Percentiles rank a stretch among this genome's conserved stretches.
phyloP scores from a whole-genome alignment of 441 rosid species.

The Kokia cookei region DNA sequence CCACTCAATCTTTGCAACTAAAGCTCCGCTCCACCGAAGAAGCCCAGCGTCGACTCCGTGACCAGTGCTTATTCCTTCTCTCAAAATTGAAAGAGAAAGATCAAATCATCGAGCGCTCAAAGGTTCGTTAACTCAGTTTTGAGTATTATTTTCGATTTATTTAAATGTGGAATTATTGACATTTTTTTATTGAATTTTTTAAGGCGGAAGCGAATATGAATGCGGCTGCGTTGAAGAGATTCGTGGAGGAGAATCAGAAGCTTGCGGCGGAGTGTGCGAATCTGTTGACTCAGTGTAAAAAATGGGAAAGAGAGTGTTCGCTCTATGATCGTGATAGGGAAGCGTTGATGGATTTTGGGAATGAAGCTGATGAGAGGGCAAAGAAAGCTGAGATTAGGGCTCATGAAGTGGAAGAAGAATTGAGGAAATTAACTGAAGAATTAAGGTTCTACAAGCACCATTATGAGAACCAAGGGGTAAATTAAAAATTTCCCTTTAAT shows the following conservation, averaged over 20 bases:
- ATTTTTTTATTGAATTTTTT: background rate
- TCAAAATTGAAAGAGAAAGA: conserved; percentile 55
- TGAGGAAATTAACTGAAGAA: conserved; percentile 33
- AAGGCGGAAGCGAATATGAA: conserved; percentile 76
- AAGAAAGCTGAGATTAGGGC: conserved; percentile 64
- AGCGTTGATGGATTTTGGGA: conserved; percentile 80
- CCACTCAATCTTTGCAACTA: conserved; percentile 40
- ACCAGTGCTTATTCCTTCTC: conserved; percentile 32
- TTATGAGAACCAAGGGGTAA: conserved; percentile 32
- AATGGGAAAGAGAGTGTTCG: conserved; percentile 69
- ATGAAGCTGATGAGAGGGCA: conserved; percentile 70
- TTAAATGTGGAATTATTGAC: background rate
- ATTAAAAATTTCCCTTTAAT: background rate
- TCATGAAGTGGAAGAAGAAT: conserved; percentile 49
- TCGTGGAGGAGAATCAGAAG: conserved; percentile 82
- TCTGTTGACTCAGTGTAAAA: conserved; percentile 63
- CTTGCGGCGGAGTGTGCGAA: conserved; percentile 60
- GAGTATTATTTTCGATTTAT: background rate
- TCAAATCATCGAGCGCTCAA: conserved; percentile 42
- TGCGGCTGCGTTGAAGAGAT: conserved; percentile 75
- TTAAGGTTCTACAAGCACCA: conserved; percentile 31
- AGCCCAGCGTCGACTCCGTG: conserved; percentile 43
- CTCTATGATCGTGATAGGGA: conserved; percentile 78
- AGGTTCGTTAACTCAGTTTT: conserved; percentile 29
- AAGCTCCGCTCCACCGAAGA: conserved; percentile 59